phyloP scores from a whole-genome alignment of 148 eudicot genomes.

The Rhododendron simsii region DNA sequence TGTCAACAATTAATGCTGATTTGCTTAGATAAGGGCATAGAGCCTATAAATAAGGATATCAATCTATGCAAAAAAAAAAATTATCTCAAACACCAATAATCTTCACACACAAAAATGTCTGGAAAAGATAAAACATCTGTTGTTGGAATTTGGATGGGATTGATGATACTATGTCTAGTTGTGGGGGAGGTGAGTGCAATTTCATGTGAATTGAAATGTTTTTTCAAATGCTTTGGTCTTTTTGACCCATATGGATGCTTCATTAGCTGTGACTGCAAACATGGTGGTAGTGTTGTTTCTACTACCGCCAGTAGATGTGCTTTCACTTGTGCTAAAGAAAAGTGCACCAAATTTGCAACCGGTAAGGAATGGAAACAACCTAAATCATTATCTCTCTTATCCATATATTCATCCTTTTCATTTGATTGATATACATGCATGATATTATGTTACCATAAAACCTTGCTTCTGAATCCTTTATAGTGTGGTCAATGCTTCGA shows the following conservation, averaged over 20 bases:
- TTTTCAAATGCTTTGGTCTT: not conserved
- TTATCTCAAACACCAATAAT: not conserved
- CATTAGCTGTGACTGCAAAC: not conserved
- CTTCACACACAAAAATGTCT: not conserved
- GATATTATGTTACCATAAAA: too few relatives aligned
- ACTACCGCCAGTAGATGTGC: not conserved
- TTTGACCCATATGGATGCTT: too few relatives aligned
- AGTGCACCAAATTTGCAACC: not conserved
- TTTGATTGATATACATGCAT: too few relatives aligned
- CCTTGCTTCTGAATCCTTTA: too few relatives aligned
- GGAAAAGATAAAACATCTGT: not conserved
- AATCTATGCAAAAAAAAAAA: not conserved
- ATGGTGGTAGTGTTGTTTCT: not conserved
- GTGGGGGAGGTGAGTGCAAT: not conserved
- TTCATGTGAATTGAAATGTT: not conserved
- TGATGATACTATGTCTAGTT: not conserved
- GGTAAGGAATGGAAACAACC: too few relatives aligned
- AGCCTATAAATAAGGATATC: not conserved
- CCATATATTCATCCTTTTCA: too few relatives aligned
- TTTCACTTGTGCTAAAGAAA: not conserved
- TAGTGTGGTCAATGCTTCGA: too few relatives aligned
- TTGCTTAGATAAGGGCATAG: not conserved
- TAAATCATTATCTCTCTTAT: not conserved
- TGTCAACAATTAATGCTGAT: not conserved
- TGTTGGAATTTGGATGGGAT: not conserved